Evolutionary conservation across 192 early-diverging fungal species (phyloP), one percentile per base, ranked within the genome.

Genomic region (Phlyctochytrium arcticum): DNA sequence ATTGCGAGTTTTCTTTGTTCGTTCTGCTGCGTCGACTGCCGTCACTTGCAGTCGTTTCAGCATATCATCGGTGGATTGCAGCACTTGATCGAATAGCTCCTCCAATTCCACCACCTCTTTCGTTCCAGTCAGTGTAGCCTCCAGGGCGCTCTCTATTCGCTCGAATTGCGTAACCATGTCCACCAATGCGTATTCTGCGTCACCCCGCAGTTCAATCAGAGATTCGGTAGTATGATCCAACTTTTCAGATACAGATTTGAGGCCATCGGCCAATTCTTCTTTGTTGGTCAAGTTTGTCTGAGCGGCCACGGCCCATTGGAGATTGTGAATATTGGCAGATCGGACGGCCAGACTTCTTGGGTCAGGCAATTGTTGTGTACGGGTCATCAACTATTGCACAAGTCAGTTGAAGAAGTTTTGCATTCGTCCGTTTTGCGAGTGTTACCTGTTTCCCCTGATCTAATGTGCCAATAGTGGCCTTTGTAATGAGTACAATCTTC

Each of bases 111-210:
- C n/a, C 6, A 65, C 17, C 35, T 35, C n/a, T 1, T 42, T 33
- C 23, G 29, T 32, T 10, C 44, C 53, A 4, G 35, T 17, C 27
- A 65, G 51, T 0, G 63, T 65, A 4, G 63, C 33, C 0, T 39
- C 23, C 54, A 65, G 23, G 4, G 63, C 63, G 39, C 63, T 50
- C 44, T 65, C 63, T 5, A 65, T 56, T 15, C 36, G 19, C 21
- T 65, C 63, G 24, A 65, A 65, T 32, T 56, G 63, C 24, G 54
- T 54, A 19, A 65, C 63, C 63, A 65, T 65, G 10, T 56, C 53
- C 12, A 15, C 17, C 5, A 65, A 31, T 3, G 54, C 63, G 54
- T 39, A 56, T 39, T 65, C 63, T 8, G 63, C 33, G 63, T 65
- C 63, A 36, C 53, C 63, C 31, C 56, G 54, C 21, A 65, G 54